phyloP scores from a whole-genome alignment of 768 basidiomycete species.

The Lentinula raphanica region DNA sequence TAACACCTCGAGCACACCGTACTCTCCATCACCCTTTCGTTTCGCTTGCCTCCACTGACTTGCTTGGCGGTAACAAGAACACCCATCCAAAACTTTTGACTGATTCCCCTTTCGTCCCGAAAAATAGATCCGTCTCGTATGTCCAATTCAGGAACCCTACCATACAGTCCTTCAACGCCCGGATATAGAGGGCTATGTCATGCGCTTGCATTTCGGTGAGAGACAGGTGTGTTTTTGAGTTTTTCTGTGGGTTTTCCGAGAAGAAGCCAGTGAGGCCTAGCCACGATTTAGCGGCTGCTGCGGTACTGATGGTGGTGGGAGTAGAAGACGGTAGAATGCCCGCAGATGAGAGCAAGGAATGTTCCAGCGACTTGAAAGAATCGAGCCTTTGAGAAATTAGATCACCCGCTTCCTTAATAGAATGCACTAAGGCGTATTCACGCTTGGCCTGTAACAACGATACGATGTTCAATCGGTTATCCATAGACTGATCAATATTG shows the following conservation, averaged over 20 bases:
- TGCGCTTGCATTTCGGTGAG: neutral
- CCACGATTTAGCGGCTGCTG: neutral
- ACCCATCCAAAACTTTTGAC: conserved; percentile 61
- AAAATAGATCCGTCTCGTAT: conserved; percentile 59
- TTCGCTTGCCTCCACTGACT: neutral
- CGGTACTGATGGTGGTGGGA: neutral
- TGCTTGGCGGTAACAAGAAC: conserved; percentile 27
- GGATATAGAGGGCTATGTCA: conserved; percentile 28
- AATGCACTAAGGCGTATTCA: conserved; percentile 43
- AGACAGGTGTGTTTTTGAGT: neutral
- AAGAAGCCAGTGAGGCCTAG: neutral
- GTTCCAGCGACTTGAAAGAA: neutral
- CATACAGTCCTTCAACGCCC: conserved; percentile 50
- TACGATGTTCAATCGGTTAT: conserved; percentile 41
- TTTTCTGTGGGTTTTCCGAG: neutral
- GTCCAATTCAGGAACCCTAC: conserved; percentile 58
- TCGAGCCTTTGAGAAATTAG: neutral
- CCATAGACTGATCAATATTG: conserved; percentile 36
- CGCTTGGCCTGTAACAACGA: conserved; percentile 41
- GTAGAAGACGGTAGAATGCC: neutral
- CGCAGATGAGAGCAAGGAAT: neutral
- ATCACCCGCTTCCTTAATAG: conserved; percentile 16
- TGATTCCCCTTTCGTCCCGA: conserved; percentile 52
- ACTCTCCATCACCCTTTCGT: neutral
- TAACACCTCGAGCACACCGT: neutral